Evolutionary conservation across 441 rosid genomes (phyloP).

Genomic region (Erysimum cheiri): DNA sequence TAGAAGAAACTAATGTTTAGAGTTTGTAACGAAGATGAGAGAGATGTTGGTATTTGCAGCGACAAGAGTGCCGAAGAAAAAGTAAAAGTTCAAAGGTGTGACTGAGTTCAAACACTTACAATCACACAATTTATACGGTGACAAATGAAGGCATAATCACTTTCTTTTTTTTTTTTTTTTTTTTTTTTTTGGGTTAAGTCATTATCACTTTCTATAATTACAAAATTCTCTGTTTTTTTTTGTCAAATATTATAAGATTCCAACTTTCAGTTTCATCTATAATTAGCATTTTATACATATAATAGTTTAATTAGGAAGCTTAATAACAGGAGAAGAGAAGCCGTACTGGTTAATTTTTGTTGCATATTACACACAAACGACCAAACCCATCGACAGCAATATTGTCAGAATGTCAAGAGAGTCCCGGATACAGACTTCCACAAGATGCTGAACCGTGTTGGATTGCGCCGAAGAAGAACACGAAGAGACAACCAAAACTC

Average conservation of each 20-base stretch:
- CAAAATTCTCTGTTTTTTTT: not conserved
- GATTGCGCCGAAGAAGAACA: not conserved
- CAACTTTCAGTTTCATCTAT: not conserved
- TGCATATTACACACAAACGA: constrained; percentile 9
- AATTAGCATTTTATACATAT: not conserved
- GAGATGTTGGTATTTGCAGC: constrained; percentile 21
- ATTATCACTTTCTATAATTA: constrained; percentile 1
- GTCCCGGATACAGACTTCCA: not conserved
- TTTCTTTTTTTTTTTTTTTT: too few species aligned
- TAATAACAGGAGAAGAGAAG: not conserved
- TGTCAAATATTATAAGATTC: too few species aligned
- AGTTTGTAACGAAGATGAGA: constrained; percentile 5
- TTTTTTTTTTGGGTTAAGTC: too few species aligned
- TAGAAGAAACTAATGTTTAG: not conserved
- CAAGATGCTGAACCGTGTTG: constrained; percentile 2
- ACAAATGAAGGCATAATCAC: constrained; percentile 13
- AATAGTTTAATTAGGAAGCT: not conserved
- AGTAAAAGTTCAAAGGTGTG: not conserved
- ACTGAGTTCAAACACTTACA: constrained; percentile 22
- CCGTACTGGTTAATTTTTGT: not conserved
- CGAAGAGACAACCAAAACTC: not conserved
- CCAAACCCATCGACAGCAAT: not conserved
- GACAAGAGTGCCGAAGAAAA: constrained; percentile 15
- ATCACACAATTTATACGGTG: constrained; percentile 15
- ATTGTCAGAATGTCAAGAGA: not conserved